Evolutionary conservation across 176 grass and related monocot genomes (phyloP), one percentile per base, ranked within the genome.

Genomic region (Pontederia paniculata): DNA sequence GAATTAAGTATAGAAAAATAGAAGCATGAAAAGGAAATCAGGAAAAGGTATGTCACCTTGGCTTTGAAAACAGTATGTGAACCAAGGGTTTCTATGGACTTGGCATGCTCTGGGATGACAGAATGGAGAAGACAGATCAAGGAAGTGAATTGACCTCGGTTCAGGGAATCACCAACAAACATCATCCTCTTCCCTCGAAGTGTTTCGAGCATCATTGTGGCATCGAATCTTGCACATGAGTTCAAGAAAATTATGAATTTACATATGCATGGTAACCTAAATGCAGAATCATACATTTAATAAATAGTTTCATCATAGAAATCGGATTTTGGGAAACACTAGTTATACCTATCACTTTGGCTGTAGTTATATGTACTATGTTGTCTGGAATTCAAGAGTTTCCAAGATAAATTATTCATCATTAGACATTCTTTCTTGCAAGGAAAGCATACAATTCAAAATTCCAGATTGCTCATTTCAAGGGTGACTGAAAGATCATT

Each of bases 111-210:
- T 0, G 79, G 77, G 49, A 88, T 59, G 17, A 50, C 68, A 15
- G 86, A 76, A 43, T 78, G 65, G 69, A 97, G 80, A 44, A 97
- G 91, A 59, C 91, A 97, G 37, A 81, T 80, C 86, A 97, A 65
- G 28, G 86, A 97, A 50, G 65, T 78, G 74, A 97, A 97, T 70
- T 97, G 91, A 8, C 91, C 80, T 12, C 86, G 77, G 65, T 72
- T 78, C 42, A 90, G 63, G 3, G 80, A 97, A 78, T 97, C 86
- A 9, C 91, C 91, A 14, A 88, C 91, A 71, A 81, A 97, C 57
- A 90, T 70, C 77, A 97, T 79, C 45, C 80, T 66, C 69, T 82
- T 97, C 17, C 21, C 25, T 0, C 83, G 75, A 31, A 97, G 77
- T 10, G 72, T 16, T 31, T 84, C 86, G 41, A 88, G 74, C 83